Evolutionary conservation across 345 rosid species (phyloP), one percentile per base, ranked within the genome.

Genomic region (Luvunga scandens): DNA sequence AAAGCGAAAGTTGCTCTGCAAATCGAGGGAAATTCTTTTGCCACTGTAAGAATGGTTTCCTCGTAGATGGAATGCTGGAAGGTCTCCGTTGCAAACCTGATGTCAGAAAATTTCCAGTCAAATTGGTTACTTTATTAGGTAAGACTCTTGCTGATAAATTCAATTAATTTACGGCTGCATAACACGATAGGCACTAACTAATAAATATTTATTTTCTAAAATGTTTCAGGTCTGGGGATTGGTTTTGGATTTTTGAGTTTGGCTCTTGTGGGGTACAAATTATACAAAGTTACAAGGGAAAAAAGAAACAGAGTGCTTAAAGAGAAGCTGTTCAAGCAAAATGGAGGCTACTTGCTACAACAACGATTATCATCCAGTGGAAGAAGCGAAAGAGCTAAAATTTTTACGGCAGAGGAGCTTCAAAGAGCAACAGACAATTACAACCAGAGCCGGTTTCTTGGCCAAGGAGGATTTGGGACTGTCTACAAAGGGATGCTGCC

Each of bases 361-460:
- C 80, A 81, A 72, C 42, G 55, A 75, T 14, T 78, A 22, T 36
- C 80, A 28, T 60, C 67, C 30, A 24, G 5, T 5, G 82, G 82
- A 6, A n/a, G 59, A 19, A 69, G 56, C 13, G 76, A 72, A 21
- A 81, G 25, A 36, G 65, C 79, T 3, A 75, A 57, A 79, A 38
- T 79, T 14, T 83, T 83, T 59, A 38, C 78, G 0, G 66, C 69
- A 7, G 75, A 75, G 61, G 80, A 83, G 80, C 71, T 83, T 5
- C 48, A 79, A 33, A 71, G 64, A 45, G 85, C 82, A 19, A 83
- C 80, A 4, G 80, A 83, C 62, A 79, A 79, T 72, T 83, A 71
- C 70, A 83, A 31, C 48, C 36, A 34, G 6, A 75, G 67, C 28
- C 33, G 85, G 33, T 65, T 83, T 71, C 71, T 79, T 3, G 85